Conservation (phyloP, 305 asterid species). For the Stenogyne calaminthoides region DNA sequence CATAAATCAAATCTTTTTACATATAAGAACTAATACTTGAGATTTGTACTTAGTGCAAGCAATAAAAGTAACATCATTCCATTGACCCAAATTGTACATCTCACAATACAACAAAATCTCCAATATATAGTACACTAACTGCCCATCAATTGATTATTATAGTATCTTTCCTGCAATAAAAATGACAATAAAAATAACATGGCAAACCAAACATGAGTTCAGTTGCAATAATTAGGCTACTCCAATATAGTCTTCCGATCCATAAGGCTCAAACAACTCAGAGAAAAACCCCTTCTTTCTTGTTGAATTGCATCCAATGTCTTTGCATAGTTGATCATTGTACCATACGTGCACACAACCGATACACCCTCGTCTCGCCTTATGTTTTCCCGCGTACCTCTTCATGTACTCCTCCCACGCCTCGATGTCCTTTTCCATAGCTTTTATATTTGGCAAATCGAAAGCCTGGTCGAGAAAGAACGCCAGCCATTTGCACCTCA, state of each 20-base stretch:
- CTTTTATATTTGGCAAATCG: conserved; percentile 54
- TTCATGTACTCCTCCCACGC: conserved; percentile 62
- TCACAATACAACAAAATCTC: no score
- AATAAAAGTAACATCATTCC: no score
- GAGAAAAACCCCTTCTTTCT: conserved; percentile 54
- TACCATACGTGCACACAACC: conserved; percentile 58
- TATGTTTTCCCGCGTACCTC: conserved; percentile 43
- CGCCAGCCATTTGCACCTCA: conserved; percentile 63
- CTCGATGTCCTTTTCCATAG: conserved; percentile 57
- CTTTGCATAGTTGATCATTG: conserved; percentile 68
- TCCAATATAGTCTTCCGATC: conserved; percentile 30
- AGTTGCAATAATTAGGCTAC: not conserved
- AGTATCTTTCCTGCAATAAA: no score
- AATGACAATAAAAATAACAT: no score
- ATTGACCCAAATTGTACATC: no score
- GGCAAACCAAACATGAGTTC: not conserved
- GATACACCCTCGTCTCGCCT: conserved; percentile 48
- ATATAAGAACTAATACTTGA: no score
- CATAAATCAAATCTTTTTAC: no score
- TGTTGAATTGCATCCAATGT: conserved; percentile 56
- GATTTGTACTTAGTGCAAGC: no score
- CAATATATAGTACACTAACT: no score
- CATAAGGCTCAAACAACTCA: conserved; percentile 57
- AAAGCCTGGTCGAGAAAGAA: conserved; percentile 46
- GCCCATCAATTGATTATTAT: no score